Evolutionary conservation across 345 rosid species (phyloP).

Genomic region (Eucalyptus dawsonii): DNA sequence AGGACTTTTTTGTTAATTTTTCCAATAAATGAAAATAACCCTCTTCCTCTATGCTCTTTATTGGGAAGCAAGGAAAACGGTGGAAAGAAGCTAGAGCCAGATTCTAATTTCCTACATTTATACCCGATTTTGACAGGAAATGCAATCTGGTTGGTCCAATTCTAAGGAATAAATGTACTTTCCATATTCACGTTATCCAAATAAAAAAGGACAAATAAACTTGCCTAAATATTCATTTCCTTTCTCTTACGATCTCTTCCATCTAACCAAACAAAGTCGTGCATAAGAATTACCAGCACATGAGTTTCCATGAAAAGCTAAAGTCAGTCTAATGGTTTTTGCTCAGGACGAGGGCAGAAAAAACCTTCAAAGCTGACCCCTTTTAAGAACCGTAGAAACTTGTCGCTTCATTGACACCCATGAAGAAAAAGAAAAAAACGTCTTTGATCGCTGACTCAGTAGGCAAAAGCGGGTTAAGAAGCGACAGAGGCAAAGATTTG

Average conservation of each 20-base stretch:
- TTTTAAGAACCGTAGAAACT: not conserved
- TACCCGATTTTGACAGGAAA: not conserved
- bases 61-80: not conserved
- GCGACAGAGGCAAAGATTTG: too few species aligned
- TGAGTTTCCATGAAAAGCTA: not conserved
- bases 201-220: not conserved
- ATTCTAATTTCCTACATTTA: not conserved
- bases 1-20: too few species aligned
- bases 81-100: not conserved
- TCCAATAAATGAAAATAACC: not conserved
- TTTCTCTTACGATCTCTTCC: not conserved
- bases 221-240: not conserved
- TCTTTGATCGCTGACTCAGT: not conserved
- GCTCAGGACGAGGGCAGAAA: not conserved
- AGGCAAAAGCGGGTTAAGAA: too few species aligned
- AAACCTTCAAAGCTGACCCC: not conserved
- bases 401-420: not conserved
- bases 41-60: not conserved
- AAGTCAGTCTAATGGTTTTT: not conserved
- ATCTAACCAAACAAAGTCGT: not conserved
- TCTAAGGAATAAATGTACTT: not conserved
- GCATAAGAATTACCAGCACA: not conserved
- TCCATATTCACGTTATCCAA: not conserved
- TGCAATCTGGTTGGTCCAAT: not conserved
- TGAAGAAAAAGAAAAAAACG: too few species aligned